Conservation (phyloP, 257 asterid species). For the Paraleonurus japonicus region DNA sequence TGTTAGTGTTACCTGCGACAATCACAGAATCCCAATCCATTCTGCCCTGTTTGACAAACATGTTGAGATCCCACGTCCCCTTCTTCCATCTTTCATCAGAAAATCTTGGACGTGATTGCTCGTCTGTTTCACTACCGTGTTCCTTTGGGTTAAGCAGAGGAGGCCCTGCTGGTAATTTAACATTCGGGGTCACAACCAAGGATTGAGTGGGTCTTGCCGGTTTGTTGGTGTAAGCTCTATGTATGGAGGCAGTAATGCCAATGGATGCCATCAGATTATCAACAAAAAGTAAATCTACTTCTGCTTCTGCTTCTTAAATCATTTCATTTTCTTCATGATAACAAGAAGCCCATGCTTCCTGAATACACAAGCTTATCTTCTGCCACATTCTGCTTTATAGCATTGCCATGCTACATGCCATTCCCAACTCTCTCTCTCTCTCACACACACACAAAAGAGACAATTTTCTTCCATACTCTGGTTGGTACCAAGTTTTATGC, state of each 20-base stretch:
- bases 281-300: not conserved
- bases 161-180: slow-evolving; percentile 26
- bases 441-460: not conserved
- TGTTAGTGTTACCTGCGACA: slow-evolving; percentile 53
- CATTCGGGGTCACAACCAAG: slow-evolving; percentile 35
- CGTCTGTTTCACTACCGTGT: no score
- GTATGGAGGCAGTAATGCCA: slow-evolving; percentile 44
- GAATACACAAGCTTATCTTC: slow-evolving; percentile 50
- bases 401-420: slow-evolving; percentile 32
- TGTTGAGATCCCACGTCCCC: slow-evolving; percentile 76
- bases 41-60: slow-evolving; percentile 60
- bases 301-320: not conserved
- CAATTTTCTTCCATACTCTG: slow-evolving; percentile 5
- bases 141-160: not conserved
- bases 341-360: slow-evolving; percentile 37
- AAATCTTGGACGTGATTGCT: slow-evolving; percentile 30
- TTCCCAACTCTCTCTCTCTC: slow-evolving; percentile 19
- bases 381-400: slow-evolving; percentile 24
- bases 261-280: slow-evolving; percentile 48
- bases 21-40: slow-evolving; percentile 76
- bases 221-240: slow-evolving; percentile 41
- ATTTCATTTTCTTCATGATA: slow-evolving; percentile 28
- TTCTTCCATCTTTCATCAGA: slow-evolving; percentile 58
- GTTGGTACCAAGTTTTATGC: not conserved
- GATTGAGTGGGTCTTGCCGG: slow-evolving; percentile 30